Conservation (phyloP, 1,284 basidiomycete species). For the Boletus calvinii region DNA sequence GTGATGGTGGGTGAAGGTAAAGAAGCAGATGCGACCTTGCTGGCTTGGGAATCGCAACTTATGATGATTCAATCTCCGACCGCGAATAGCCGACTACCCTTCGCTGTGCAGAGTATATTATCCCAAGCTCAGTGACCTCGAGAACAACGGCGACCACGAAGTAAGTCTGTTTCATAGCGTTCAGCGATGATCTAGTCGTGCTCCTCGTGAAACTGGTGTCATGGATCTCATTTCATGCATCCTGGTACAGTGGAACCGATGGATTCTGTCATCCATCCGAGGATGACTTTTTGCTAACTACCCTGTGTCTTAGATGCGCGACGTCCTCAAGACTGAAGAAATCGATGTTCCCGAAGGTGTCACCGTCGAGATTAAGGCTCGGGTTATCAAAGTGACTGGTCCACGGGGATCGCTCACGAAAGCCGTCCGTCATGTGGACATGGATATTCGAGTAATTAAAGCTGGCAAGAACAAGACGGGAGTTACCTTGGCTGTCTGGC, state of each 20-base stretch:
- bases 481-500: conserved; percentile 95
- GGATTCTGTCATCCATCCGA: conserved; percentile 29
- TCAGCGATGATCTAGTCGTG: neutral
- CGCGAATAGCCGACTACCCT: conserved; percentile 30
- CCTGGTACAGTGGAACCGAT: conserved; percentile 13
- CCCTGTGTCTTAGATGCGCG: conserved; percentile 66
- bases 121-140: conserved; percentile 20
- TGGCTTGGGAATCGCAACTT: conserved; percentile 29
- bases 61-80: conserved; percentile 31
- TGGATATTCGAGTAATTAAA: conserved; percentile 89
- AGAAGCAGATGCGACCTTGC: conserved; percentile 26
- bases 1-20: conserved; percentile 50
- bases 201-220: neutral
- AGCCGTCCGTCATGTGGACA: conserved; percentile 92
- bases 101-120: neutral
- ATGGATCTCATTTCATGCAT: conserved; percentile 6
- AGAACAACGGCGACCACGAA: conserved; percentile 29
- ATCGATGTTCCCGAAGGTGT: conserved; percentile 87
- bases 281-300: conserved; percentile 26
- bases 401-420: conserved; percentile 89
- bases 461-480: conserved; percentile 63
- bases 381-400: conserved; percentile 86
- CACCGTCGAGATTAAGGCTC: conserved; percentile 83
- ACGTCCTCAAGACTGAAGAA: conserved; percentile 93
- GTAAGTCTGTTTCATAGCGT: conserved; percentile 23